Base-by-base conservation (phyloP, 164 flowering plant genomes). In the Tetracentron sinense region DNA sequence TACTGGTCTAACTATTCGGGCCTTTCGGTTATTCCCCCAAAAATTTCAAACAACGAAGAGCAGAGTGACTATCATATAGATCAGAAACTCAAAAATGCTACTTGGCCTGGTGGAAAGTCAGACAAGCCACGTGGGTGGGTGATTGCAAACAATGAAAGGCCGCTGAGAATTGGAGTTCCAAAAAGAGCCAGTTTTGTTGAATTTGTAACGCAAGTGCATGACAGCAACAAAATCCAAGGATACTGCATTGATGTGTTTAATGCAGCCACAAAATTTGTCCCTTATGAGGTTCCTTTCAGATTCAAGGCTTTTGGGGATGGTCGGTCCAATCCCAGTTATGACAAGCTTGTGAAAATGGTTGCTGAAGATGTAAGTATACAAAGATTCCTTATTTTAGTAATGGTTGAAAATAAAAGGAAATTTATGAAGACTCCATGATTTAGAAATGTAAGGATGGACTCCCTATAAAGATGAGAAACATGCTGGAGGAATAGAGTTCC, bases 81-180 rank as follows among this genome's bases (percentile, higher is more conserved):
- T 52, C 82, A 68, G 73, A 58, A 66, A 49, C 91, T 88, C 33
- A 42, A 47, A 2, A 65, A 64, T 51, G 80, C 82, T 44, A 74
- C 72, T 12, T 88, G 95, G 95, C 88, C 88, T 63, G 87, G 95
- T 66, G 82, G 76, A 49, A 64, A 31, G 57, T 67, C 61, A 30
- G 78, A 77, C 33, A 84, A 27, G 49, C 95, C 95, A 16, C 86
- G 88, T 31, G 95, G 95, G 8, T 88, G 95, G 95, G 86, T 70
- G 27, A 56, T 81, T 60, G 80, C 85, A 25, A 63, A 64, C 42
- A 33, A 64, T 65, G 87, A 67, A 55, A 82, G 62, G 58, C 91
- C 82, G 7, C 50, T 88, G 72, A 73, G 71, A 65, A 80, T 88
- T 64, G 95, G 77, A 35, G 83, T 88, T 27, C 91, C 95, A 42